Evolutionary conservation across 2,329 filamentous ascomycete species (phyloP), one percentile per base, ranked within the genome.

Genomic region (Xylaria digitata): DNA sequence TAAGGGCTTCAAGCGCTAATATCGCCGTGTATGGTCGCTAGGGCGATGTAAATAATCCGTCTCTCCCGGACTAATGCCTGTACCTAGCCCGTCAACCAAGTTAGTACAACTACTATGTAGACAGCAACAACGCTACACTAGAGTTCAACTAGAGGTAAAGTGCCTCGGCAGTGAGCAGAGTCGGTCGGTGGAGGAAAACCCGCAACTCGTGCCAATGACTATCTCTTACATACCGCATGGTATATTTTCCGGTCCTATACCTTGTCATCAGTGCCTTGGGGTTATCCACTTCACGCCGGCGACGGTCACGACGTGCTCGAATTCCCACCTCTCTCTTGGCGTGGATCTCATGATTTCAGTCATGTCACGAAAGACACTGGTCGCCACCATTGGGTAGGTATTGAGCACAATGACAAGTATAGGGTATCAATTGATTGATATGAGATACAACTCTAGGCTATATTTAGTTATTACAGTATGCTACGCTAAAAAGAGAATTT

Each of bases 361-460:
- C 21, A n/a, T 40, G 8, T 9, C n/a, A 19, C 30, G 2, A 48
- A 57, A 46, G 17, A 56, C 21, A 17, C 23, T 15, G 30, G 6
- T 26, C 8, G 19, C 21, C 19, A 45, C 21, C 23, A 46, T 30
- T 2, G 1, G 15, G 1, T 23, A 54, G 23, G 13, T n/a, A 3
- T 3, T 8, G 15, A 7, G 45, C 15, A 6, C 2, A 3, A 32
- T 52, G 7, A 43, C 6, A 42, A 4, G 32, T 43, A n/a, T 9
- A 57, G 65, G 63, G 65, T 70, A 70, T 70, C 68, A 70, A 61
- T 69, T 63, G 43, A 49, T 56, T 50, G 11, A 57, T 59, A 6
- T 30, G 21, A 61, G 45, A 19, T 30, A 32, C 15, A 37, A 62
- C 49, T 37, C 53, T 48, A 63, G n/a, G 23, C 30, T 37, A 40